Conservation (phyloP, 2,329 filamentous ascomycete genomes). For the Tolypocladium pustulatum region DNA sequence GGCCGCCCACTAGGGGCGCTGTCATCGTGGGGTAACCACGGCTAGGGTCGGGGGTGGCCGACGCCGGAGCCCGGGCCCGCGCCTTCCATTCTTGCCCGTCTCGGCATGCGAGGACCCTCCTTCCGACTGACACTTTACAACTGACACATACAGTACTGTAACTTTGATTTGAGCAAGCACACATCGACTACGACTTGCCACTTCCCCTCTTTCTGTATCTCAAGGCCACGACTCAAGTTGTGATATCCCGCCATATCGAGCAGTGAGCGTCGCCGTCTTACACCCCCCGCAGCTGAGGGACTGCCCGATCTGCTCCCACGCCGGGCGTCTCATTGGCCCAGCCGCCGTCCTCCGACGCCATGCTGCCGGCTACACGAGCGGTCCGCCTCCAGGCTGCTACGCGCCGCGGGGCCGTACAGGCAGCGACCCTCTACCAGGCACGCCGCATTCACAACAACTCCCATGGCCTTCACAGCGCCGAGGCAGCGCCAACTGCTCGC, state of each 20-base stretch:
- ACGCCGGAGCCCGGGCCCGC: conserved; percentile 1
- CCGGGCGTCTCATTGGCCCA: not conserved
- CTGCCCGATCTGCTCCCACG: not conserved
- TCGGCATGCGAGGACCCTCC: not conserved
- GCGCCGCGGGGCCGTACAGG: conserved; percentile 1
- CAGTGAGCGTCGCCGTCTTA: not conserved
- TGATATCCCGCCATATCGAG: not conserved
- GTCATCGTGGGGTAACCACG: conserved; percentile 1
- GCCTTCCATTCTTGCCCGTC: not conserved
- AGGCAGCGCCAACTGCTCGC: conserved; percentile 13
- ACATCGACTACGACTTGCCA: not conserved
- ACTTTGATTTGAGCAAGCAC: not conserved
- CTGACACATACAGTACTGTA: not conserved
- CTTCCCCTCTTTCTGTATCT: not conserved
- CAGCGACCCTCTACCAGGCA: not conserved
- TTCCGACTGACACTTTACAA: not conserved
- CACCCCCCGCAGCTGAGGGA: not conserved
- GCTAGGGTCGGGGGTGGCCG: conserved; percentile 6
- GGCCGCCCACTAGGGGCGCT: not conserved
- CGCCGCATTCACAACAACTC: conserved; percentile 9
- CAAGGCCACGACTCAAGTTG: not conserved
- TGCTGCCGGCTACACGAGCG: conserved; percentile 1
- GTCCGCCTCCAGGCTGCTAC: not conserved
- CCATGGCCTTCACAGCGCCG: conserved; percentile 10
- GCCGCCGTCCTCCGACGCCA: not conserved